Evolutionary conservation across 257 asterid genomes (phyloP), one percentile per base, ranked within the genome.

Genomic region (Jacaranda copaia): DNA sequence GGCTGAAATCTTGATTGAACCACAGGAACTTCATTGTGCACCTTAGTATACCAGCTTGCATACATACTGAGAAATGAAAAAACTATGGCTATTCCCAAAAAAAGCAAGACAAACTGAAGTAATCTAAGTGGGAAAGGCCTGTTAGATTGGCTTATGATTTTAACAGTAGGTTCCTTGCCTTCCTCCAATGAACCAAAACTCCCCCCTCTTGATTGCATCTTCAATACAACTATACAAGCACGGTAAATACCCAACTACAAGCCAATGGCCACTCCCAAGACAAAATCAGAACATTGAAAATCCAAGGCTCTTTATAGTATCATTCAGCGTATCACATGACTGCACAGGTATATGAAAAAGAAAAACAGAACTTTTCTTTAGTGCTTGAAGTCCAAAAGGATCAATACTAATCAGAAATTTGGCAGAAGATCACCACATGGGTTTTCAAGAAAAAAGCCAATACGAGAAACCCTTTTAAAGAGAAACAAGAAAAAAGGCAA

Each of bases 141-240:
- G 82, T 51, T 68, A 5, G 84, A 53, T 77, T 82, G 97, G 75
- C 55, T 76, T 74, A 62, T 45, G 66, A 74, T 56, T 86, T 83
- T 88, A 48, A 51, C 69, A 51, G 59, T 60, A 58, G 85, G 59
- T 40, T 85, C 90, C 76, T 86, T 94, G 58, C 89, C 91, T 77
- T 92, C 98, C 78, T 92, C 98, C 69, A 93, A 63, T 56, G 90
- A 79, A 70, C 85, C 85, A 56, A 77, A 85, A 79, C 96, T 94
- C 81, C 88, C 93, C 38, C 79, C 87, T 82, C 90, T 86, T 72
- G 90, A n/a, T 70, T 87, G 93, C 96, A 91, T 95, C 83, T 74
- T 85, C 62, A 73, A 46, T 45, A 49, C 81, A 56, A 74, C 62
- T 70, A 46, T 45, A 49, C 81, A 56, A 74, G 14, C 40, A 16